Conservation (phyloP, 1,139 yeast genomes). For the Pichia sp. region DNA sequence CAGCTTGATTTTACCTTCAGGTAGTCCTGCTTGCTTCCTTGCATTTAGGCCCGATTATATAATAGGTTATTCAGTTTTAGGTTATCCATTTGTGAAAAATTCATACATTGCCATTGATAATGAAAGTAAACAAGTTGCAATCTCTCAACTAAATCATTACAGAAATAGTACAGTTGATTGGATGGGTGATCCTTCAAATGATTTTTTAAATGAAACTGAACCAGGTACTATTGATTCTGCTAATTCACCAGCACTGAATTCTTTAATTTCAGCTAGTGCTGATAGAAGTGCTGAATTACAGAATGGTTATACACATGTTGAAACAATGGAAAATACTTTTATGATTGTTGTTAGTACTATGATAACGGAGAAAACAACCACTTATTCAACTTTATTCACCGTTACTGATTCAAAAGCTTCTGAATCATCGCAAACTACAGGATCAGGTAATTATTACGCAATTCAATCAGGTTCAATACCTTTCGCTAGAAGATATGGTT, state of each 20-base stretch:
- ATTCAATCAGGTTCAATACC: slow-evolving; percentile 42
- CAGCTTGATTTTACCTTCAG: slow-evolving; percentile 42
- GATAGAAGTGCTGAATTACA: too few species aligned
- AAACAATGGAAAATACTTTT: too few species aligned
- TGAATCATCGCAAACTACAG: too few species aligned
- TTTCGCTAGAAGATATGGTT: slow-evolving; percentile 35
- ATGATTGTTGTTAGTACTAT: too few species aligned
- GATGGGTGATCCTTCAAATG: background rate
- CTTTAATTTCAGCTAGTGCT: too few species aligned
- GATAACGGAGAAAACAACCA: background rate
- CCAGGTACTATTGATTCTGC: background rate
- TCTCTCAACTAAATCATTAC: slow-evolving; percentile 35
- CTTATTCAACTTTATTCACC: slow-evolving; percentile 2
- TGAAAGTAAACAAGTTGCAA: slow-evolving; percentile 49
- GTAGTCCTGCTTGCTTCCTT: slow-evolving; percentile 55
- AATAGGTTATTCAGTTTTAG: slow-evolving; percentile 52
- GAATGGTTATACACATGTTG: too few species aligned
- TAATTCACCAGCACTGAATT: too few species aligned
- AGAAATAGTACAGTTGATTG: slow-evolving; percentile 19
- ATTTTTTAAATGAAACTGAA: background rate
- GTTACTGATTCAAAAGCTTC: background rate
- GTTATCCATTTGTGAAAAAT: slow-evolving; percentile 51
- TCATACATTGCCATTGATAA: slow-evolving; percentile 63
- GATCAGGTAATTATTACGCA: slow-evolving; percentile 5
- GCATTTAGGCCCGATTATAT: slow-evolving; percentile 44